Conservation (phyloP, 2,329 filamentous ascomycete genomes). For the Dichotomopilus funicola region DNA sequence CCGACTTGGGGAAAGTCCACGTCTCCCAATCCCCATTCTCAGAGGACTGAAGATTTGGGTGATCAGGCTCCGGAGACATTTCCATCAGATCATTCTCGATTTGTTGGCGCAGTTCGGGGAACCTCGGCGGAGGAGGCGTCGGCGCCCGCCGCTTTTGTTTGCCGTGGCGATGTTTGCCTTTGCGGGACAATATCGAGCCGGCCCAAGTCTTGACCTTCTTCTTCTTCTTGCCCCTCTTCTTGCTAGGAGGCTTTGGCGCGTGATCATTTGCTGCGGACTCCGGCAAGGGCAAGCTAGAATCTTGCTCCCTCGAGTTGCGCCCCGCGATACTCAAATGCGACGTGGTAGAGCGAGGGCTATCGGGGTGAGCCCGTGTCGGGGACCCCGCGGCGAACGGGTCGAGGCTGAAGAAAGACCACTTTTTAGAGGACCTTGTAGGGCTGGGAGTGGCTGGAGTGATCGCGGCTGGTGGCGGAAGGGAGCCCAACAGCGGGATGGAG, state of each 20-base stretch:
- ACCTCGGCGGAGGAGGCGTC: constrained; percentile 38
- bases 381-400: constrained; percentile 47
- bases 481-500: constrained; percentile 50
- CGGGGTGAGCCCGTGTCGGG: constrained; percentile 41
- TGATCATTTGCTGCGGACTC: constrained; percentile 18
- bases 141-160: constrained; percentile 39
- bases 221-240: constrained; percentile 36
- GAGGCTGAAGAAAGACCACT: constrained; percentile 57
- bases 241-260: constrained; percentile 24
- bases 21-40: constrained; percentile 26
- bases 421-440: constrained; percentile 46
- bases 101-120: constrained; percentile 26
- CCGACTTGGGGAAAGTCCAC: constrained; percentile 34
- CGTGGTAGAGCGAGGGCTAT: constrained; percentile 42
- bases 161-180: constrained; percentile 46
- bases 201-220: constrained; percentile 74
- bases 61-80: constrained; percentile 25
- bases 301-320: constrained; percentile 33
- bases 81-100: constrained; percentile 26
- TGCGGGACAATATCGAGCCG: constrained; percentile 59
- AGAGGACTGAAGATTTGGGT: constrained; percentile 35
- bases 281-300: constrained; percentile 27
- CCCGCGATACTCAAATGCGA: constrained; percentile 28
- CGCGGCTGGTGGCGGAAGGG: constrained; percentile 33
- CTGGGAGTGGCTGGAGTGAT: constrained; percentile 37